Conservation (phyloP, 768 basidiomycete genomes). For the Dictyophora rubrovolvata region DNA sequence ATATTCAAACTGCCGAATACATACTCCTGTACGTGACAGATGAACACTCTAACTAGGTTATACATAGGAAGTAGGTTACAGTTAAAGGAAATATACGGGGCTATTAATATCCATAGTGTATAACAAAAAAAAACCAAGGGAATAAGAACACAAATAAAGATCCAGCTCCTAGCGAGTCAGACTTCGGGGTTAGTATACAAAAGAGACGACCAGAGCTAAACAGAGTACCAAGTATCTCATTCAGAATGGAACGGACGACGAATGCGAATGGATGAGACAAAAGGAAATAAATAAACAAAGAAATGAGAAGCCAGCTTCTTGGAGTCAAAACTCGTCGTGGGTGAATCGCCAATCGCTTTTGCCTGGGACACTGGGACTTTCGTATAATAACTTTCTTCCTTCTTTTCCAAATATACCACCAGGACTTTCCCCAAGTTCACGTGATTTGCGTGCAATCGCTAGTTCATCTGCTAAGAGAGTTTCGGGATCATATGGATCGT, state of each 20-base stretch:
- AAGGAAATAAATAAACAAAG: not conserved
- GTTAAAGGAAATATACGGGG: not conserved
- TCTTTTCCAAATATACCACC: constrained; percentile 51
- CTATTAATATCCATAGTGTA: not conserved
- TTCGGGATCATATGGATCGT: constrained; percentile 65
- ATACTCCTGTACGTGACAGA: not conserved
- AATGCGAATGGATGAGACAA: not conserved
- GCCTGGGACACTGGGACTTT: constrained; percentile 50
- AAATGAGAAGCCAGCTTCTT: not conserved
- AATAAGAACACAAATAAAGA: not conserved
- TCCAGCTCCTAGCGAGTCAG: not conserved
- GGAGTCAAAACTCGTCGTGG: not conserved
- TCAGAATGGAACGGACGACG: not conserved
- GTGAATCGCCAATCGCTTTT: constrained; percentile 5
- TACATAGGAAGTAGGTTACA: not conserved
- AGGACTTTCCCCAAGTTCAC: constrained; percentile 45
- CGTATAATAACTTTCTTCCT: constrained; percentile 49
- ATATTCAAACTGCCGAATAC: not conserved
- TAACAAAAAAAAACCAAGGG: not conserved
- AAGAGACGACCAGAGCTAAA: not conserved
- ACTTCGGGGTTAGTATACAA: not conserved
- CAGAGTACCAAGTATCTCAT: not conserved
- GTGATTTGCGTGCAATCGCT: constrained; percentile 31
- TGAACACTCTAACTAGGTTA: not conserved
- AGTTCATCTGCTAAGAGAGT: constrained; percentile 66